Evolutionary conservation across 129 eudicot species (phyloP).

Genomic region (Artemisia argyi): DNA sequence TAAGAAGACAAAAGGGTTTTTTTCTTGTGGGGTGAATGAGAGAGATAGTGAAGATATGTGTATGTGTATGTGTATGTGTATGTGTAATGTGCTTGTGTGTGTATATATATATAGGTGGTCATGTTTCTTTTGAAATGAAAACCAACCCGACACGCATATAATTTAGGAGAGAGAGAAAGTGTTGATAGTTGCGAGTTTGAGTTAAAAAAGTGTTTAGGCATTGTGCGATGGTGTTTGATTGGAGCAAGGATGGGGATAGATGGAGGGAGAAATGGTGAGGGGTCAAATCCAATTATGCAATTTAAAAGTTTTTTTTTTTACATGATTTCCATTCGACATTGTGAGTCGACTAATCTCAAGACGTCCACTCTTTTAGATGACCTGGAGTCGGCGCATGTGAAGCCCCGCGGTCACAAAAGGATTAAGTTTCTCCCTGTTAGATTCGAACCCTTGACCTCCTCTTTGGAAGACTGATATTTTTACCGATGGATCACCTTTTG

Average conservation of each 20-base stretch:
- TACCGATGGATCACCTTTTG: too few species aligned
- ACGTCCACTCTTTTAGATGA: too few species aligned
- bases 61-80: too few species aligned
- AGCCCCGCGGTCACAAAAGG: too few species aligned
- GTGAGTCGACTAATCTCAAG: too few species aligned
- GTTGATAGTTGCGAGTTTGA: background rate
- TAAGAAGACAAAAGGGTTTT: slow-evolving; percentile 17
- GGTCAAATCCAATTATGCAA: slow-evolving; percentile 22
- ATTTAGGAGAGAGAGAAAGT: slow-evolving; percentile 22
- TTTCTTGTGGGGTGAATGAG: slow-evolving; percentile 32
- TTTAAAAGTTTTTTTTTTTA: background rate
- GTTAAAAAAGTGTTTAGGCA: background rate
- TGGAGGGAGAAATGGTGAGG: background rate
- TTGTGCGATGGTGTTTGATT: slow-evolving; percentile 4
- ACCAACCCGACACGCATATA: slow-evolving; percentile 28
- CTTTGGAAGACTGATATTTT: too few species aligned
- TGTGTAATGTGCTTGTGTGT: slow-evolving; percentile 17
- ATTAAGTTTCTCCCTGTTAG: too few species aligned
- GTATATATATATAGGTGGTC: slow-evolving; percentile 33
- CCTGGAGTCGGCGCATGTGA: too few species aligned
- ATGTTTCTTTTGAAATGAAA: slow-evolving; percentile 25
- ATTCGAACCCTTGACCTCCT: too few species aligned
- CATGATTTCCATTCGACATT: too few species aligned
- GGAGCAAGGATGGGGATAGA: slow-evolving; percentile 7
- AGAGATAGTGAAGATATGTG: slow-evolving; percentile 44